Percentiles rank a stretch among this genome's conserved stretches.
Conservation (phyloP, 1,139 yeast species). For the Pichia sp. region DNA sequence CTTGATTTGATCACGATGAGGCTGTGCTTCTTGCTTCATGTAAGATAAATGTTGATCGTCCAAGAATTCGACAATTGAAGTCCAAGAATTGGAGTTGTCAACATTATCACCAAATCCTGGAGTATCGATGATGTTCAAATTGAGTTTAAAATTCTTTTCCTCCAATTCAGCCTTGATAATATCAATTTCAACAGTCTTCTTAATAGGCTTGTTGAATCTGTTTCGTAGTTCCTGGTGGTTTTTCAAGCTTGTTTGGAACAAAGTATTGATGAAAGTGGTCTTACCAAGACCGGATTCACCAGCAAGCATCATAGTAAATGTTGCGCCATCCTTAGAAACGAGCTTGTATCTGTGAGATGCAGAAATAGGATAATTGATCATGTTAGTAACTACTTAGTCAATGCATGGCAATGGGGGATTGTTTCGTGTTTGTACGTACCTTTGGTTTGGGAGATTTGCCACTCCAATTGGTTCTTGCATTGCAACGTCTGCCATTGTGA, state of each 20-base stretch:
- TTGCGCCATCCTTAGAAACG: conserved; percentile 82
- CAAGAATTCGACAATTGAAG: conserved; percentile 84
- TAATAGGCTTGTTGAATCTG: conserved; percentile 67
- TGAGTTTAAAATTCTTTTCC: conserved; percentile 81
- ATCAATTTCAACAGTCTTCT: conserved; percentile 87
- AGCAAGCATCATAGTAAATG: conserved; percentile 88
- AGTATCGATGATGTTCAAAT: conserved; percentile 87
- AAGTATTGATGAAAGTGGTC: conserved; percentile 89
- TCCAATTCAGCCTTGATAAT: conserved; percentile 86
- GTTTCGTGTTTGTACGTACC: conserved; percentile 54
- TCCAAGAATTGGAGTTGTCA: conserved; percentile 90
- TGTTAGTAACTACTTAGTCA: no score
- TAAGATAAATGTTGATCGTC: conserved; percentile 95
- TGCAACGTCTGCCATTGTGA: conserved; percentile 8
- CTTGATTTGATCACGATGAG: conserved; percentile 56
- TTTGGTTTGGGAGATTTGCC: conserved; percentile 86
- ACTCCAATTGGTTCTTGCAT: conserved; percentile 61
- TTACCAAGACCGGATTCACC: conserved; percentile 96
- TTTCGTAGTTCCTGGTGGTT: conserved; percentile 55
- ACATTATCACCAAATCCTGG: conserved; percentile 98
- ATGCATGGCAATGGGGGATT: not conserved
- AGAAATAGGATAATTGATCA: no score
- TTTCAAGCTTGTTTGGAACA: conserved; percentile 69
- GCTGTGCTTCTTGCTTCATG: conserved; percentile 97
- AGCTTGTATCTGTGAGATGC: conserved; percentile 74